These are phyloP conservation scores for Suhomyces anneliseae DNA, from an alignment of 1,139 yeast genomes.

Conservation along the genomic window DNA sequence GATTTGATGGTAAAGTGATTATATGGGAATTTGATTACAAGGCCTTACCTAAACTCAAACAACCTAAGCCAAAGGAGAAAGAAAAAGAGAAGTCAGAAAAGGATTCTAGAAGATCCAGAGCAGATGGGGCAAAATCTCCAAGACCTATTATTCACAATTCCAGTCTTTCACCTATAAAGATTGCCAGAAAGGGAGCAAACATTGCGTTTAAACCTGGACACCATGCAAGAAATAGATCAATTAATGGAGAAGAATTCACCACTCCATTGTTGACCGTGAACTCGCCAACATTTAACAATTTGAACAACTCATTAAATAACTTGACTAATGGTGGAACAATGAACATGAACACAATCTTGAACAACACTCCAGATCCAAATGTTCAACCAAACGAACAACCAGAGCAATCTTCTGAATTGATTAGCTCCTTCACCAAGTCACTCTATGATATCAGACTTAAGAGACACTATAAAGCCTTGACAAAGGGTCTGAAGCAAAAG, in stretches of 20 bases:
- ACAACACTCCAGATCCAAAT: neutral
- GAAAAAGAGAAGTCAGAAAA: slow-evolving; percentile 5
- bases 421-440: slow-evolving; percentile 35
- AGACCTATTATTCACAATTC: slow-evolving; percentile 7
- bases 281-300: slow-evolving; percentile 11
- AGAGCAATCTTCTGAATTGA: slow-evolving; percentile 19
- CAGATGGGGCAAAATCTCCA: slow-evolving; percentile 9
- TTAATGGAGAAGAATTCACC: slow-evolving; percentile 13
- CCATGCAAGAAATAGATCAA: slow-evolving; percentile 16
- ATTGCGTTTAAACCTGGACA: slow-evolving; percentile 6
- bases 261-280: slow-evolving; percentile 10
- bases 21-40: slow-evolving; percentile 76
- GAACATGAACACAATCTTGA: slow-evolving; percentile 14
- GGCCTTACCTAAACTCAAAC: slow-evolving; percentile 52
- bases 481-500: slow-evolving; percentile 10
- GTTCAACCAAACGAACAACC: neutral
- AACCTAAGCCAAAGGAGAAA: slow-evolving; percentile 3
- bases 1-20: slow-evolving; percentile 67
- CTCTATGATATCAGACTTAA: slow-evolving; percentile 36
- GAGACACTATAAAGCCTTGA: slow-evolving; percentile 26
- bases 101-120: slow-evolving; percentile 5
- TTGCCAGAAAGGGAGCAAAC: slow-evolving; percentile 4
- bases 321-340: slow-evolving; percentile 12
- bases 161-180: slow-evolving; percentile 12
- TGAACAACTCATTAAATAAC: slow-evolving; percentile 11